Base-by-base conservation (phyloP, 495 filamentous ascomycete species). In the Hypomontagnella submonticulosa region DNA sequence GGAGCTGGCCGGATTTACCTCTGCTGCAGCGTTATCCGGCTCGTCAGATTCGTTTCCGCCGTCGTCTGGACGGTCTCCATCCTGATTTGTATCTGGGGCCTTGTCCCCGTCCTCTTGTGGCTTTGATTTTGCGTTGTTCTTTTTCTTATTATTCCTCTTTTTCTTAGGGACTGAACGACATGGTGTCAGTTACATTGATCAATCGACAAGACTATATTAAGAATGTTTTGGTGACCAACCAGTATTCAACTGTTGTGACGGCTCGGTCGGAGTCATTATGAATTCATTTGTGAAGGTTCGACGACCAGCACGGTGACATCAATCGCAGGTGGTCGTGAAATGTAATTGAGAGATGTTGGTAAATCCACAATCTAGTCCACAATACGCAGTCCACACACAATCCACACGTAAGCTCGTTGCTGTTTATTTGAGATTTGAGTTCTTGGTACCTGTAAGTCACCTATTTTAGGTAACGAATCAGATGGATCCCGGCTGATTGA, bases 91-190 rank as follows among this genome's bases (percentile, higher is more conserved):
- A 48, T 80, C 56, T 38, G 67, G 58, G 43, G 71, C 64, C 65
- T 73, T 76, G 33, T 61, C 76, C 30, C 61, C 76, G 69, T 83
- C 77, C 49, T 76, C 75, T 32, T 62, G 37, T 36, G 66, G 71
- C 16, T 71, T 70, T 12, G 71, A 57, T 67, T 82, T 86, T 59
- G 76, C 71, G 57, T 74, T 76, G 57, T 74, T 83, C 76, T 85
- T 89, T 75, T 88, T 91, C 80, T 88, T 91, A 74, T 86, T 90
- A 75, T 83, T 87, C 73, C 85, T 89, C 81, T 89, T 91, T 65
- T 88, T 86, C 70, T 85, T 88, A 51, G 79, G 60, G 73, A 77
- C 84, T 84, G 63, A 48, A 68, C 34, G 36, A 69, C 63, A 43
- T 16, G 37, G 43, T 36, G 47, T 73, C 30, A 71, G 64, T 63